Evolutionary conservation across 2,329 filamentous ascomycete species (phyloP).

Genomic region (Chrysosporium queenslandicum): DNA sequence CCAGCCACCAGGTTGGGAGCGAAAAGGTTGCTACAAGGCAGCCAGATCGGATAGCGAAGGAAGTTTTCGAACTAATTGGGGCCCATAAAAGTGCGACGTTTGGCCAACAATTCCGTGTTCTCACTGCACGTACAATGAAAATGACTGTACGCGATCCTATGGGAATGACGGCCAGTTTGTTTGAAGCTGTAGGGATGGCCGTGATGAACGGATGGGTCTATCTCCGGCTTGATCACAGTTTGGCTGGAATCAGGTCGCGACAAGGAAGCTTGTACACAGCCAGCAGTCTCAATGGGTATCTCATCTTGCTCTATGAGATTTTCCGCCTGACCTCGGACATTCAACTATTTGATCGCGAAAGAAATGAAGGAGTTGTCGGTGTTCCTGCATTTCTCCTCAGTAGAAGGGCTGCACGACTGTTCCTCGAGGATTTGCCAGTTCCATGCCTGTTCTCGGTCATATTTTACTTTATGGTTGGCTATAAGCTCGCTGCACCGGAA

Average conservation of each 20-base stretch:
- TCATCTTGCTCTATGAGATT: constrained; percentile 65
- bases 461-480: constrained; percentile 70
- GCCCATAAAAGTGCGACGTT: constrained; percentile 46
- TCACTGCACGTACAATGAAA: constrained; percentile 59
- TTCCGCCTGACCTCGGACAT: constrained; percentile 68
- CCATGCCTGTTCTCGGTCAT: constrained; percentile 61
- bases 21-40: neutral
- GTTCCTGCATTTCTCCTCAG: constrained; percentile 61
- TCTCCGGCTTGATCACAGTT: constrained; percentile 52
- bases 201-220: constrained; percentile 66
- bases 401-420: constrained; percentile 55
- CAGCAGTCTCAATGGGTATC: constrained; percentile 62
- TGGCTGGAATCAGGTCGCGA: constrained; percentile 62
- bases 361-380: constrained; percentile 60
- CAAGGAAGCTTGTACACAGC: constrained; percentile 64
- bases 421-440: constrained; percentile 63
- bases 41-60: neutral
- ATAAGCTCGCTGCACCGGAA: constrained; percentile 51
- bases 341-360: constrained; percentile 63
- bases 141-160: constrained; percentile 68
- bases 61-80: neutral
- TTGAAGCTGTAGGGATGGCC: constrained; percentile 61
- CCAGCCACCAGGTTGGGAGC: neutral
- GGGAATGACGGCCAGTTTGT: constrained; percentile 59
- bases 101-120: constrained; percentile 52